phyloP scores from a whole-genome alignment of 192 early-diverging fungal genomes.

The Coemansia sp. region DNA sequence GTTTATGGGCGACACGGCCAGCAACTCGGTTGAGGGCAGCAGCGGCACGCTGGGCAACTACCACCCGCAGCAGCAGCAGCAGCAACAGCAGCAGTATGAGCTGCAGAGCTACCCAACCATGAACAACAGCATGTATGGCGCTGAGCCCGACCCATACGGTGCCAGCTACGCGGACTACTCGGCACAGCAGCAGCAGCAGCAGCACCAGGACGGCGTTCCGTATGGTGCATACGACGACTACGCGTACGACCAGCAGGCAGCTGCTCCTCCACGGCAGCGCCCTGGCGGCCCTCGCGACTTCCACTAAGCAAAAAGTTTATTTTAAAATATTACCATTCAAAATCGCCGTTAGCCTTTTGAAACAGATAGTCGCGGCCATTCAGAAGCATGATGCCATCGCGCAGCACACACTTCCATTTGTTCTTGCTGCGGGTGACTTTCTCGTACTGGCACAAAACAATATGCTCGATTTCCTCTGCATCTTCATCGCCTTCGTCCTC shows the following conservation, averaged over 20 bases:
- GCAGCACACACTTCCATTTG: conserved; percentile 97
- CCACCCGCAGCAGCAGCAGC: conserved; percentile 16
- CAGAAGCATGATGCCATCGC: conserved; percentile 94
- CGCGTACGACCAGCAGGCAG: conserved; percentile 21
- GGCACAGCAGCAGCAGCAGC: conserved; percentile 22
- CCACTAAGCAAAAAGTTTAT: conserved; percentile 11
- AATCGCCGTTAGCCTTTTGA: conserved; percentile 91
- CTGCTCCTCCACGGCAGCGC: conserved; percentile 42
- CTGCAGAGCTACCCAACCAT: conserved; percentile 41
- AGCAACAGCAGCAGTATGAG: conserved; percentile 41
- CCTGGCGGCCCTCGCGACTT: conserved; percentile 53
- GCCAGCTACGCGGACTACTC: conserved; percentile 17
- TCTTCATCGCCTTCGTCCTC: conserved; percentile 62
- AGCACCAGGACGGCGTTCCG: conserved; percentile 14
- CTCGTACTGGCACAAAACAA: conserved; percentile 73
- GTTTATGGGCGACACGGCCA: conserved; percentile 34
- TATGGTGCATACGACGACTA: conserved; percentile 20
- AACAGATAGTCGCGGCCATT: conserved; percentile 96
- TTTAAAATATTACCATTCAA: conserved; percentile 80
- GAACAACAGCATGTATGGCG: conserved; percentile 13
- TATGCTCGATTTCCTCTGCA: conserved; percentile 68
- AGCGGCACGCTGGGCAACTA: conserved; percentile 37
- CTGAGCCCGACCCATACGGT: conserved; percentile 21
- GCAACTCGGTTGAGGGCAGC: conserved; percentile 30
- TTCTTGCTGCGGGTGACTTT: conserved; percentile 93